Evolutionary conservation across 2,329 filamentous ascomycete genomes (phyloP), one percentile per base, ranked within the genome.

Genomic region (Aspergillus nomiae): DNA sequence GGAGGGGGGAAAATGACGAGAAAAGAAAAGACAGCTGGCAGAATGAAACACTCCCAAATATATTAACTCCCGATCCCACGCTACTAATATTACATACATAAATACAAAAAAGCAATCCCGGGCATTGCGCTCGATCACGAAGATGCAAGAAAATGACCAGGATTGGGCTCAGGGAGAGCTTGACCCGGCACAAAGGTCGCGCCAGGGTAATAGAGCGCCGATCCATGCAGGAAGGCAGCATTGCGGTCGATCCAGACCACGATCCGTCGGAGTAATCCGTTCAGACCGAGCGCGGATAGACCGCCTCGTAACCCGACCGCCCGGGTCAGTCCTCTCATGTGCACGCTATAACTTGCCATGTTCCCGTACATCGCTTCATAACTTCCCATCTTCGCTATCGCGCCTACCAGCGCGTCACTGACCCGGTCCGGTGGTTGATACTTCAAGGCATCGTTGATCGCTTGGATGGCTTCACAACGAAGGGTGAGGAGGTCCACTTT

Each of bases 301-400:
- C 83, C 83, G 4, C 83, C 82, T 21, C 82, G 77, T 48, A 82
- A 64, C 21, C 71, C 72, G 12, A 85, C 72, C 72, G 83, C 81
- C 21, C 76, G 72, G 43, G 69, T 64, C 30, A 85, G 71, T 4
- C 79, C 83, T 1, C 73, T 72, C 82, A 85, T 85, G 72, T 85
- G 83, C 4, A 79, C 77, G 57, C 76, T 71, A 63, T 81, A 85
- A 16, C 77, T 75, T 4, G 74, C 69, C 24, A 75, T 67, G 24
- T 77, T 75, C 26, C 83, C 82, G 65, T 80, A 83, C 64, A 84
- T 80, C n/a, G 82, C 82, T 67, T 85, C 83, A 68, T 83, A 85
- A 63, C 79, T 81, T 11, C 82, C 83, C 82, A 85, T 82, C 65
- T 83, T 82, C 38, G 81, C 81, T 4, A 84, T 81, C 3, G 83